Conservation (phyloP, 192 early-diverging fungal genomes). For the Entomortierella chlamydospora region DNA sequence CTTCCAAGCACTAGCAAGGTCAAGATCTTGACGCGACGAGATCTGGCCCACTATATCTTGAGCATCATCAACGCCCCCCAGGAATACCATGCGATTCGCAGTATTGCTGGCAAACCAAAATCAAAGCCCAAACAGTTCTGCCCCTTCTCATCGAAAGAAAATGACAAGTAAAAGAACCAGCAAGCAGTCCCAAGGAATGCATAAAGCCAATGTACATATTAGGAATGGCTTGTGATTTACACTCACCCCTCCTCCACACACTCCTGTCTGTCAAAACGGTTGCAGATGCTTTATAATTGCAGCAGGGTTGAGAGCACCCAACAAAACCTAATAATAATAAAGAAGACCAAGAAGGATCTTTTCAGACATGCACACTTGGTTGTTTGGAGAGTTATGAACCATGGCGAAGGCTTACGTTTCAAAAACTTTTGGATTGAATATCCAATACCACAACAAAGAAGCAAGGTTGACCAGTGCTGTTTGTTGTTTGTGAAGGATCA, state of each 20-base stretch:
- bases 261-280: too few species aligned
- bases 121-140: conserved; percentile 20
- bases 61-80: conserved; percentile 22
- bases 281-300: too few species aligned
- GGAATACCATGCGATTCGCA: conserved; percentile 27
- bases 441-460: too few species aligned
- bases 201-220: too few species aligned
- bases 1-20: conserved; percentile 31
- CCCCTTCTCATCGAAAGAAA: conserved; percentile 14
- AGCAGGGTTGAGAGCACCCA: conserved; percentile 10
- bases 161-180: conserved; percentile 10
- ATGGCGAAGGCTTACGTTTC: too few species aligned
- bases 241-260: too few species aligned
- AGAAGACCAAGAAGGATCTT: conserved; percentile 17
- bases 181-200: background rate
- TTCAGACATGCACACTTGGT: too few species aligned
- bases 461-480: background rate
- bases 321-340: conserved; percentile 3
- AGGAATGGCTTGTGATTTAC: too few species aligned
- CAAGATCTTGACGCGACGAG: conserved; percentile 40
- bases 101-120: conserved; percentile 46
- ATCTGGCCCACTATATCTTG: conserved; percentile 53
- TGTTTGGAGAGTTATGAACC: too few species aligned
- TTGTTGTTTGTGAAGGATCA: background rate
- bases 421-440: too few species aligned